Evolutionary conservation across 805 yeast species (phyloP), one percentile per base, ranked within the genome.

Genomic region (Saccharomycopsis babjevae): DNA sequence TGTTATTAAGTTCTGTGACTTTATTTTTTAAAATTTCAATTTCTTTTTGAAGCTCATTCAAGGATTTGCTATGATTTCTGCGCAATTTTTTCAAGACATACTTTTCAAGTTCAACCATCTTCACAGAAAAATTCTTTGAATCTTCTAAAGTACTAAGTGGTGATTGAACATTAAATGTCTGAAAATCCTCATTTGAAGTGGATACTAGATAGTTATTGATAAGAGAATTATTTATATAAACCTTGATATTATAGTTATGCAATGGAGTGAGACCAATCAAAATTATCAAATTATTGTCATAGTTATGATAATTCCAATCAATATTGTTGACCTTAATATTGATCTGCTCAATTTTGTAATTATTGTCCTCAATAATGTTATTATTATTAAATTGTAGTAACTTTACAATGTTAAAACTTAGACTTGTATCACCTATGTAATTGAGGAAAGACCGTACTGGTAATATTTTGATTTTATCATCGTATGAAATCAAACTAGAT

Each of bases 91-190:
- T 85, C 66, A 84, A 67, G 60, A 79, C 81, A n/a, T 74, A 67
- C 66, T 81, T 80, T 65, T 84, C 89, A 57, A 83, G 81, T 6
- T 78, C 76, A 52, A 85, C 74, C 46, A 82, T 81, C 28, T 81
- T 80, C 64, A 83, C 82, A 0, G 89, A 84, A 0, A 89, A 83
- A 39, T 83, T 77, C 40, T 85, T 80, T 22, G 88, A 83, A 66
- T 83, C 85, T 65, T 85, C 82, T 46, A 86, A 72, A 1, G 91
- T 86, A 1, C 82, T 77, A 54, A 85, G 72, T 0, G 92, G 90
- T 1, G 88, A 77, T 30, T 58, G 60, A 42, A 63, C 59, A 22
- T 58, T 61, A 6, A 60, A 57, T 15, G 46, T n/a, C 28, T 22
- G 46, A 40, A 34, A 43, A 30, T 59, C 46, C 16, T 30, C 40